Evolutionary conservation across 305 asterid genomes (phyloP).

Genomic region (Fraxinus platypoda): DNA sequence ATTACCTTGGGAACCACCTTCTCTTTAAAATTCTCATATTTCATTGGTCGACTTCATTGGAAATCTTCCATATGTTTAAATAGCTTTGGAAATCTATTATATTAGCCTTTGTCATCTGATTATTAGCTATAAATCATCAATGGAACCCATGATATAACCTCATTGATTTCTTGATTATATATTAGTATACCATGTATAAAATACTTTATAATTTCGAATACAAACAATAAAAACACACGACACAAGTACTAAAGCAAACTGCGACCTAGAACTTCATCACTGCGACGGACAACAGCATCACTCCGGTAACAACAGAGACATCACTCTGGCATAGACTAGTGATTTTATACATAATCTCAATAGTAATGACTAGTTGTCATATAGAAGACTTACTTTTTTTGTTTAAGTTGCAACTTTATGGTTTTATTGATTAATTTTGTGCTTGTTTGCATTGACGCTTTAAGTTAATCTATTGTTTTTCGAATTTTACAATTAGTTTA

Average conservation of each 20-base stretch:
- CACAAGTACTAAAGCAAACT: not conserved
- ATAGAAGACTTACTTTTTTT: not conserved
- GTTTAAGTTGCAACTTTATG: not conserved
- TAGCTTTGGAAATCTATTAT: not conserved
- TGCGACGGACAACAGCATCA: not conserved
- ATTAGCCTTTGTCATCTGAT: not conserved
- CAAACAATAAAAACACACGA: not conserved
- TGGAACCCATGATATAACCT: not conserved
- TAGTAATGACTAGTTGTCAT: not conserved
- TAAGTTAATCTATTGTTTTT: not conserved
- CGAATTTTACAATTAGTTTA: not conserved
- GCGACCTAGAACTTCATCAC: not conserved
- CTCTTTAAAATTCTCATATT: not conserved
- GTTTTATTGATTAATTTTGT: not conserved
- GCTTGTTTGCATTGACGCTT: not conserved
- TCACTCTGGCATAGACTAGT: not conserved
- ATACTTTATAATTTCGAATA: not conserved
- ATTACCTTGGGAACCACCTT: not conserved
- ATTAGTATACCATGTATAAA: not conserved
- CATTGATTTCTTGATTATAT: no score
- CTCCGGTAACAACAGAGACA: not conserved
- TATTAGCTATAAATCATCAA: not conserved
- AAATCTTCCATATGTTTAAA: not conserved
- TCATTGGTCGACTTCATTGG: not conserved
- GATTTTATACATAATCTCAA: not conserved